Base-by-base conservation (phyloP, 805 yeast genomes). In the Kodamaea lidongshanica region DNA sequence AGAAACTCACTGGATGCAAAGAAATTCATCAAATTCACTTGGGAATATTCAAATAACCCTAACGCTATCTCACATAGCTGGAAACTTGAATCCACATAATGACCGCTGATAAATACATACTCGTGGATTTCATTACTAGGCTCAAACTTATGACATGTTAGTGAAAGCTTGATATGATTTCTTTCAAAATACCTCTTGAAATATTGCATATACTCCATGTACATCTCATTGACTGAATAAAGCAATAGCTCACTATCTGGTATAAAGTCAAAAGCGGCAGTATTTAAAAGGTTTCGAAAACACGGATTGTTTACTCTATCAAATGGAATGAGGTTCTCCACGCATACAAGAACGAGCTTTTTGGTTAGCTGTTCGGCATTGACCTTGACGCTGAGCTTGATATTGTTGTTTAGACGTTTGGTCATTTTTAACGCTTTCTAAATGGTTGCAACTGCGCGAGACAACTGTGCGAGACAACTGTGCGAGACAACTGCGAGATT, bases 61-160 rank as follows among this genome's bases (percentile, higher is more conserved):
- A 51, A 33, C 3, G 54, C 45, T 7, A 51, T 19, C 19, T 48
- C 50, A 30, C 46, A 40, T 12, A 35, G 27, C 3, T 28, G 28
- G 25, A 38, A 50, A 7, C 34, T 27, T 3, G 37, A 33, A 29
- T 46, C 40, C 23, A 49, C 37, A 26, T 40, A 51, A 14, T 44
- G 49, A 12, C 40, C 37, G 26, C 42, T 41, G 12, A 45, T 32
- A 23, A 48, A 45, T 13, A 50, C 30, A 27, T 33, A 41, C 3
- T 46, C 40, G 7, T 38, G 20, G 6, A 30, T 18, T 19, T 32
- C 35, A 12, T 27, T 16, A 0, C 33, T 19, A 3, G 42, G 36
- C 7, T 32, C 25, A 54, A 52, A 52, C 19, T 42, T 39, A 32
- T 50, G 50, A 18, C 44, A 37, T 6, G 53, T 42, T 8, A 51